Base-by-base conservation (phyloP, 768 basidiomycete genomes). In the Rhizopogon vesiculosus region DNA sequence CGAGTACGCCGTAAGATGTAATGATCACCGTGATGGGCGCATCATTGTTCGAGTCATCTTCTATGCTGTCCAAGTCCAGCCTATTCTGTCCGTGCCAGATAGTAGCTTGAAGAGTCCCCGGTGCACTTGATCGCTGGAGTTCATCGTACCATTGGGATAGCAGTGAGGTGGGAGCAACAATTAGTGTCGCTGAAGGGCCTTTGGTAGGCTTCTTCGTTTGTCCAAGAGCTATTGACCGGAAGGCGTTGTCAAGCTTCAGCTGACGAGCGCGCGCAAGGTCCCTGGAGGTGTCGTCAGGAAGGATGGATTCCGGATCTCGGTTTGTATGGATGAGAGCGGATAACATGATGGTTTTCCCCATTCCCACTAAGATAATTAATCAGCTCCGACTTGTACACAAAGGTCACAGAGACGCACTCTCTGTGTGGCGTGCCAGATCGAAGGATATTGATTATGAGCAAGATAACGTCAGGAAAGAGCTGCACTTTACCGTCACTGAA, bases 131-230 rank as follows among this genome's bases (percentile, higher is more conserved):
- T n/a, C 90, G 83, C 63, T 84, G 75, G n/a, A 98, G 74, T 66
- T 98, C 96, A 42, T 89, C 85, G n/a, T 83, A 78, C 96, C 96
- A 98, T 67, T 98, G 96, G n/a, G 80, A 73, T 4, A 98, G 76
- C 38, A 98, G 75, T 9, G 93, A 93, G 5, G 95, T 91, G 1
- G 96, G 96, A 13, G 93, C 93, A 29, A 98, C 89, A 45, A 98
- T 88, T 6, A 98, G 75, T 3, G 95, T 98, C 0, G 90, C 89
- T 6, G 78, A 78, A 7, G 74, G 74, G 6, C 71, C 69, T 18
- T 63, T 69, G 3, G 53, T 49, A 31, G 68, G 56, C 39, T 64
- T 62, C 43, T 59, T 51, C 56, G 51, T 55, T 55, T 73, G 74
- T 13, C 72, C 71, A 31, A 67, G 61, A 7, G 70, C 61, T 5